A percentile compares a stretch with the other conserved stretches of the same genome.
Evolutionary conservation across 139 green algal genomes (phyloP).

Genomic region (Mychonastes homosphaera): DNA sequence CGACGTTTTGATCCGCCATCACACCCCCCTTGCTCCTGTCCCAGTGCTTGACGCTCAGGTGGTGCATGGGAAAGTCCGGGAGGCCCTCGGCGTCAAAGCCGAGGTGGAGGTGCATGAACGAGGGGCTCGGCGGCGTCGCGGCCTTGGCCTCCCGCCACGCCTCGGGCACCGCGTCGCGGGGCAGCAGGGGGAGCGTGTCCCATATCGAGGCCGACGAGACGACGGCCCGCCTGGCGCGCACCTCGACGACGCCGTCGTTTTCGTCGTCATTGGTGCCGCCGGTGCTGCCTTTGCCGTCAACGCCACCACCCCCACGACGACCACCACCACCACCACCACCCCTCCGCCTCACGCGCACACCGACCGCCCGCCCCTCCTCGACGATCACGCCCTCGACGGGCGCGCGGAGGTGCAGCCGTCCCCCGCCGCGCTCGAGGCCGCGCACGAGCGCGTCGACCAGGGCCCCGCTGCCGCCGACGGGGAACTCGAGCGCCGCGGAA

Average conservation of each 20-base stretch:
- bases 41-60: slow-evolving; percentile 94
- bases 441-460: slow-evolving; percentile 80
- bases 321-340: too few relatives aligned
- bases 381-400: slow-evolving; percentile 78
- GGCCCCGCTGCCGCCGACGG: slow-evolving; percentile 71
- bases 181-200: slow-evolving; percentile 82
- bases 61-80: slow-evolving; percentile 92
- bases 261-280: slow-evolving; percentile 40
- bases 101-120: slow-evolving; percentile 97
- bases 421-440: slow-evolving; percentile 80
- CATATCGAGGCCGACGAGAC: slow-evolving; percentile 69
- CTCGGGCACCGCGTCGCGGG: slow-evolving; percentile 28
- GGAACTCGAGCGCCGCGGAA: slow-evolving; percentile 85
- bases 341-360: too few relatives aligned
- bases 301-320: too few relatives aligned
- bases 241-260: slow-evolving; percentile 30
- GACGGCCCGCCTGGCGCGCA: slow-evolving; percentile 46
- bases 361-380: slow-evolving; percentile 33
- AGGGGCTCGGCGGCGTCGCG: slow-evolving; percentile 54
- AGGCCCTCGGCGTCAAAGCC: slow-evolving; percentile 66
- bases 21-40: slow-evolving; percentile 69
- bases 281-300: too few relatives aligned
- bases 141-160: slow-evolving; percentile 1
- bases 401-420: slow-evolving; percentile 53
- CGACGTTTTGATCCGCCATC: slow-evolving; percentile 51